phyloP scores from a whole-genome alignment of 1,284 basidiomycete genomes.

The Pseudomicrostroma phylloplanum region DNA sequence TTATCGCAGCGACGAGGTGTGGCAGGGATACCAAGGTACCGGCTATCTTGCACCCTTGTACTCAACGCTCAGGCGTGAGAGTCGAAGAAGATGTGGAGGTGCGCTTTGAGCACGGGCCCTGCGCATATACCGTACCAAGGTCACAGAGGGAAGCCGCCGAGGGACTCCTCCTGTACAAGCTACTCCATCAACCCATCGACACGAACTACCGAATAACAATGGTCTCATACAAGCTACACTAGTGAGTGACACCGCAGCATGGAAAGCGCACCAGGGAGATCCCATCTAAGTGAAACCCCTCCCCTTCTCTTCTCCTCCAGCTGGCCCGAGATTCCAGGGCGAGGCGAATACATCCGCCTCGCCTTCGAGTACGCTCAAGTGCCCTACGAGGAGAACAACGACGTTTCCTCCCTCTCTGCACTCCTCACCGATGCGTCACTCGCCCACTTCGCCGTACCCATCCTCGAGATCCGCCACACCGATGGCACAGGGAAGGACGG shows the following conservation, averaged over 20 bases:
- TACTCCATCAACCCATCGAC: too few relatives aligned
- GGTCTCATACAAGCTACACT: not conserved
- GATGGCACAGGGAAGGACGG: conserved; percentile 13
- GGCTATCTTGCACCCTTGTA: too few relatives aligned
- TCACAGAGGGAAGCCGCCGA: too few relatives aligned
- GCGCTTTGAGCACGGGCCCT: too few relatives aligned
- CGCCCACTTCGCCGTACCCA: conserved; percentile 49
- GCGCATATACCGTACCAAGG: too few relatives aligned
- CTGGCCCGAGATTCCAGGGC: conserved; percentile 53
- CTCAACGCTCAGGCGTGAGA: too few relatives aligned
- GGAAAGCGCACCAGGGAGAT: not conserved
- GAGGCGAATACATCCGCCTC: conserved; percentile 56
- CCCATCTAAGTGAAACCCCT: not conserved
- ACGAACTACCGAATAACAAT: too few relatives aligned
- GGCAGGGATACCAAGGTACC: too few relatives aligned
- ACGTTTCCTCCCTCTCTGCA: conserved; percentile 18
- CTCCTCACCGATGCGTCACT: conserved; percentile 18
- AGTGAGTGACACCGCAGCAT: conserved; percentile 2
- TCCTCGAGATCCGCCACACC: conserved; percentile 29
- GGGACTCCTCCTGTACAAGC: too few relatives aligned
- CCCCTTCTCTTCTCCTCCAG: conserved; percentile 11
- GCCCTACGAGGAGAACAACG: conserved; percentile 51
- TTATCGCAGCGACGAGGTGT: too few relatives aligned
- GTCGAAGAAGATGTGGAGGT: too few relatives aligned
- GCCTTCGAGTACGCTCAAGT: conserved; percentile 54